Conservation (phyloP, 495 filamentous ascomycete species). For the Penicillium parvum region DNA sequence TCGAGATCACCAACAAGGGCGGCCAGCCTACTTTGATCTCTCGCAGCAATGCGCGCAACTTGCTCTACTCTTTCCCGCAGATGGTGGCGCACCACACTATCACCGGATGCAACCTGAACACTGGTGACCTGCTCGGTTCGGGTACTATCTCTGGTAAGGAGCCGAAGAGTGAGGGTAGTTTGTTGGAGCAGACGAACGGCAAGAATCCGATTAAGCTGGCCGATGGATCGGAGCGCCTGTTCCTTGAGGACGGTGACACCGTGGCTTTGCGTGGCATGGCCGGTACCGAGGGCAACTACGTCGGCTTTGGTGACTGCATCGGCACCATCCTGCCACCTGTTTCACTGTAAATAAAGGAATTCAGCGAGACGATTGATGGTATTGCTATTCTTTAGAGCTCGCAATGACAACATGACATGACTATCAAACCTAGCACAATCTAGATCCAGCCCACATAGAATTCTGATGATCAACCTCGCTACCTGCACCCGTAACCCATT, state of each 20-base stretch:
- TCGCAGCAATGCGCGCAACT: slow-evolving; percentile 60
- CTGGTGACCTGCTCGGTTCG: slow-evolving; percentile 81
- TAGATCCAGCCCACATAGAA: too few relatives aligned
- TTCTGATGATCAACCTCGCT: not conserved
- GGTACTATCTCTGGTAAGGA: slow-evolving; percentile 83
- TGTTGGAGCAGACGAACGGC: slow-evolving; percentile 73
- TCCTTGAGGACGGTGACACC: slow-evolving; percentile 81
- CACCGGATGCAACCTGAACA: slow-evolving; percentile 75
- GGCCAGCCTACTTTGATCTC: slow-evolving; percentile 63
- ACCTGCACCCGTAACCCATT: not conserved
- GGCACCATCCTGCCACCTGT: slow-evolving; percentile 52
- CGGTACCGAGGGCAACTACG: slow-evolving; percentile 54
- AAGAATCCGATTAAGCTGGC: slow-evolving; percentile 63
- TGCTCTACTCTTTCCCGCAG: slow-evolving; percentile 89
- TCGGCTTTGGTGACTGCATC: slow-evolving; percentile 71
- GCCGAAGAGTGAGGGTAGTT: slow-evolving; percentile 58
- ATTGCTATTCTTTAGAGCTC: slow-evolving; percentile 1
- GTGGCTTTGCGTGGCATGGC: slow-evolving; percentile 67
- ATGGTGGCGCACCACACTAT: slow-evolving; percentile 92
- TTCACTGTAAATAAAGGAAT: slow-evolving; percentile 15
- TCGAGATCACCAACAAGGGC: slow-evolving; percentile 65
- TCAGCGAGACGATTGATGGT: slow-evolving; percentile 7
- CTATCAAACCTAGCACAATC: too few relatives aligned
- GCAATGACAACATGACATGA: too few relatives aligned
- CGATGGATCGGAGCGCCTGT: slow-evolving; percentile 67